Evolutionary conservation across 495 filamentous ascomycete species (phyloP).

Genomic region (Penicillium paradoxum): DNA sequence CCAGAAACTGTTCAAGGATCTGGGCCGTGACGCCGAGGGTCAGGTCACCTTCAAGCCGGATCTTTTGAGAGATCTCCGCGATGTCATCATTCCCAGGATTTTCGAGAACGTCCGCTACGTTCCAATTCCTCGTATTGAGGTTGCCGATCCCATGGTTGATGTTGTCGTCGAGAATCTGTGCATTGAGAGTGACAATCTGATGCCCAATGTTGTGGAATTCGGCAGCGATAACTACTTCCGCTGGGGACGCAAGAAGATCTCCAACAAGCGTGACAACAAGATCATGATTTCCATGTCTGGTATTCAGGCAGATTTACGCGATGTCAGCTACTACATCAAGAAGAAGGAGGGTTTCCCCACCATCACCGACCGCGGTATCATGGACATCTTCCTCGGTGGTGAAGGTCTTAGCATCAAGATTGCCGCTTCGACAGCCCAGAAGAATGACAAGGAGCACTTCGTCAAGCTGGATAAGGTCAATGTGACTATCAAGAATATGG

Average conservation of each 20-base stretch:
- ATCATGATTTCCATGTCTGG: slow-evolving; percentile 77
- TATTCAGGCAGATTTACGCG: slow-evolving; percentile 61
- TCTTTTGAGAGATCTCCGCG: slow-evolving; percentile 78
- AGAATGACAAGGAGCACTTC: slow-evolving; percentile 71
- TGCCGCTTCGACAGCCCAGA: slow-evolving; percentile 75
- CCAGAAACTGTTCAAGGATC: slow-evolving; percentile 80
- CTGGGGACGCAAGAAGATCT: slow-evolving; percentile 82
- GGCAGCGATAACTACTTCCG: slow-evolving; percentile 92
- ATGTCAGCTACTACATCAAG: slow-evolving; percentile 94
- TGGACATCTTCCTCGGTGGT: slow-evolving; percentile 86
- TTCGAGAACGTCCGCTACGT: slow-evolving; percentile 90
- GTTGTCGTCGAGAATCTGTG: slow-evolving; percentile 90
- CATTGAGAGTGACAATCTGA: slow-evolving; percentile 93
- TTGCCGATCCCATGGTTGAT: slow-evolving; percentile 79
- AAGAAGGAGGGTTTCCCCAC: slow-evolving; percentile 93
- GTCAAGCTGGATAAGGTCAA: slow-evolving; percentile 90
- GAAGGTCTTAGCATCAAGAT: slow-evolving; percentile 89
- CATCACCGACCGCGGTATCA: slow-evolving; percentile 81
- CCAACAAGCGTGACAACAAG: slow-evolving; percentile 77
- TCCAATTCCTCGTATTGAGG: slow-evolving; percentile 91
- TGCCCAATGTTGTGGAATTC: slow-evolving; percentile 91
- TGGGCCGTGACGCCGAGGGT: slow-evolving; percentile 79
- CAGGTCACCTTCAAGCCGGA: slow-evolving; percentile 89
- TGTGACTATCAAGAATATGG: slow-evolving; percentile 77
- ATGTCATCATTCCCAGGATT: slow-evolving; percentile 78